phyloP scores from a whole-genome alignment of 2,329 filamentous ascomycete species.

The Zymoseptoria tritici region DNA sequence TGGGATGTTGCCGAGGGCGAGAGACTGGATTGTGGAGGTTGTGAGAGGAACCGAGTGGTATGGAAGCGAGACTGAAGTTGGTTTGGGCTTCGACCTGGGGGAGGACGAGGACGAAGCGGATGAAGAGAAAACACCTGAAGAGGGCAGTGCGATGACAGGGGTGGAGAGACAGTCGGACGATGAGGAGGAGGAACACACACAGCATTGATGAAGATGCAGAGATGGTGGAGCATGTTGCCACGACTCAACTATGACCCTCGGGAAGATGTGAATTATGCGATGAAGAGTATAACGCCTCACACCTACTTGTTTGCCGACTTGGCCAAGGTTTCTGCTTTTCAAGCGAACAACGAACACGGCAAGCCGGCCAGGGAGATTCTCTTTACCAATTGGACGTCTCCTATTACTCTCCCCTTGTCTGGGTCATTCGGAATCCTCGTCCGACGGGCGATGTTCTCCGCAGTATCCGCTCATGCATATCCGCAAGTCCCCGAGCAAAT shows the following conservation, averaged over 20 bases:
- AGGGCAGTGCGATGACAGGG: background rate
- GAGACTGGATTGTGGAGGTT: slow-evolving; percentile 53
- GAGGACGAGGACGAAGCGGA: background rate
- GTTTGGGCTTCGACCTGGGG: background rate
- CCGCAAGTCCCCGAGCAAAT: slow-evolving; percentile 11
- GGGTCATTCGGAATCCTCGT: no score
- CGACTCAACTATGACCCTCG: background rate
- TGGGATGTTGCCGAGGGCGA: slow-evolving; percentile 57
- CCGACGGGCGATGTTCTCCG: no score
- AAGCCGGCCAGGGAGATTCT: no score
- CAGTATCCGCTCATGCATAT: background rate
- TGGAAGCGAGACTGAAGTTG: slow-evolving; percentile 5
- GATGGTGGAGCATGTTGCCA: background rate
- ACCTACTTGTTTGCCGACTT: no score
- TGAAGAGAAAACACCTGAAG: background rate
- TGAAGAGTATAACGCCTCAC: background rate
- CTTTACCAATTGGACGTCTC: no score
- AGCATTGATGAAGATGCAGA: background rate
- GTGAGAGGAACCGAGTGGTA: slow-evolving; percentile 25
- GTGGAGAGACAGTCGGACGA: background rate
- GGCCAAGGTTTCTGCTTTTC: no score
- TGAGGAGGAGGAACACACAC: no score
- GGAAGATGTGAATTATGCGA: background rate
- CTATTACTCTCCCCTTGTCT: no score
- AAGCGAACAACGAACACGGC: no score